Evolutionary conservation across 768 basidiomycete species (phyloP).

Genomic region (Daedaleopsis nitida): DNA sequence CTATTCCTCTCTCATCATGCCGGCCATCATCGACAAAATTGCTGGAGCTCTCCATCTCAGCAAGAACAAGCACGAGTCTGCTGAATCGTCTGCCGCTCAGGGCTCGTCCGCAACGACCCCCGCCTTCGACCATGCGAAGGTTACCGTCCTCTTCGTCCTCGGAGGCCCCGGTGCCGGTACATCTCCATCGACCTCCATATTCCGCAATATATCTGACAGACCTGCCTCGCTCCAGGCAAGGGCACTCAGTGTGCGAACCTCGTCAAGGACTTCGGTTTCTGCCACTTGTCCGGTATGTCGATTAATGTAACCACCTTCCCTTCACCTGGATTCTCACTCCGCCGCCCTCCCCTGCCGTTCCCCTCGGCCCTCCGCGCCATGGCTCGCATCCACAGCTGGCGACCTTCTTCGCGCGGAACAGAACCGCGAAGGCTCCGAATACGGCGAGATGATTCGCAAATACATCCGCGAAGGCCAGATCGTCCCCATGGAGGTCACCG

Average conservation of each 20-base stretch:
- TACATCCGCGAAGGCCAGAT: conserved; percentile 92
- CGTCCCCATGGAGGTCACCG: conserved; percentile 95
- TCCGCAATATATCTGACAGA: conserved; percentile 3
- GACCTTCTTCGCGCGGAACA: conserved; percentile 97
- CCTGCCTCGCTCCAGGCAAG: conserved; percentile 60
- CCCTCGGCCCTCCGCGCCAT: not conserved
- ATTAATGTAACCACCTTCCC: conserved; percentile 6
- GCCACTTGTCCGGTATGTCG: conserved; percentile 84
- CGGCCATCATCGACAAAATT: conserved; percentile 46
- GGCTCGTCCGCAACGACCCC: conserved; percentile 28
- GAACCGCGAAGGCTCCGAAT: conserved; percentile 77
- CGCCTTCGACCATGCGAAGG: conserved; percentile 68
- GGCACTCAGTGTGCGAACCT: conserved; percentile 91
- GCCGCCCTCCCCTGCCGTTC: not conserved
- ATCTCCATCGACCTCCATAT: not conserved
- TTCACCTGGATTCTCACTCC: conserved; percentile 4
- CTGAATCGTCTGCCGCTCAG: not conserved
- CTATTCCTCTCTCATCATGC: conserved; percentile 34
- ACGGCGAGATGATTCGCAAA: conserved; percentile 81
- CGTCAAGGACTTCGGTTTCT: conserved; percentile 84
- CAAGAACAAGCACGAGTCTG: conserved; percentile 17
- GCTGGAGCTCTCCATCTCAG: conserved; percentile 37
- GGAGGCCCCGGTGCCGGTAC: conserved; percentile 97
- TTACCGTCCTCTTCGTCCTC: conserved; percentile 92
- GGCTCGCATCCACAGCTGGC: conserved; percentile 61